Conservation (phyloP, 2,329 filamentous ascomycete genomes). For the Calycina marina region DNA sequence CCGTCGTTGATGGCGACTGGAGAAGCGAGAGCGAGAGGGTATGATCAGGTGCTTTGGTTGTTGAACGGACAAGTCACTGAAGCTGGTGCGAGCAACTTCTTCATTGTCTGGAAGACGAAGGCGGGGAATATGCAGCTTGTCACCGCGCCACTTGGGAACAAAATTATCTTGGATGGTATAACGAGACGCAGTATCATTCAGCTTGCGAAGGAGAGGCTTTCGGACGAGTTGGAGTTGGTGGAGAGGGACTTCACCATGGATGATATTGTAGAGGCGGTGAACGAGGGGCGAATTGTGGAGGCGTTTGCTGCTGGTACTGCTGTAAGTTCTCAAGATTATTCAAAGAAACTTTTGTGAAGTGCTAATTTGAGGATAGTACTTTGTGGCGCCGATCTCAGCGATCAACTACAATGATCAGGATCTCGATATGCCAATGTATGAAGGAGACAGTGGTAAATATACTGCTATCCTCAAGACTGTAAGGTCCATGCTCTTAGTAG, state of each 20-base stretch:
- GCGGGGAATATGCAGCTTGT: slow-evolving; percentile 55
- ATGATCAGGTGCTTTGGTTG: slow-evolving; percentile 87
- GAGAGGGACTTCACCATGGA: slow-evolving; percentile 73
- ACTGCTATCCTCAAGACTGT: slow-evolving; percentile 45
- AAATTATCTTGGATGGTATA: slow-evolving; percentile 76
- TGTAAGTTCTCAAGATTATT: too few species aligned
- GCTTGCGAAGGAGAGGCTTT: slow-evolving; percentile 49
- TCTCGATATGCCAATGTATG: slow-evolving; percentile 44
- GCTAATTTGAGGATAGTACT: slow-evolving; percentile 45
- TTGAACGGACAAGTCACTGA: slow-evolving; percentile 76
- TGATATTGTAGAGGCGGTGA: slow-evolving; percentile 57
- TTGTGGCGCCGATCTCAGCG: slow-evolving; percentile 51
- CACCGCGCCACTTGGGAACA: slow-evolving; percentile 70
- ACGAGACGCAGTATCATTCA: slow-evolving; percentile 72
- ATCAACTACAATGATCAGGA: slow-evolving; percentile 54
- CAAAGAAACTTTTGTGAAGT: too few species aligned
- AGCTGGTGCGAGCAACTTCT: slow-evolving; percentile 86
- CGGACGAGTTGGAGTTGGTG: slow-evolving; percentile 49
- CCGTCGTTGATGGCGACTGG: slow-evolving; percentile 65
- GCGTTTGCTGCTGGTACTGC: slow-evolving; percentile 81
- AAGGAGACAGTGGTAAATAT: slow-evolving; percentile 36
- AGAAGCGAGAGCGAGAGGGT: slow-evolving; percentile 60
- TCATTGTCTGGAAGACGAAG: slow-evolving; percentile 60
- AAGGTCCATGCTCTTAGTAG: neutral
- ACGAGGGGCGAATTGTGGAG: slow-evolving; percentile 68